Base-by-base conservation (phyloP, 1,284 basidiomycete species). In the Thelephora terrestris region DNA sequence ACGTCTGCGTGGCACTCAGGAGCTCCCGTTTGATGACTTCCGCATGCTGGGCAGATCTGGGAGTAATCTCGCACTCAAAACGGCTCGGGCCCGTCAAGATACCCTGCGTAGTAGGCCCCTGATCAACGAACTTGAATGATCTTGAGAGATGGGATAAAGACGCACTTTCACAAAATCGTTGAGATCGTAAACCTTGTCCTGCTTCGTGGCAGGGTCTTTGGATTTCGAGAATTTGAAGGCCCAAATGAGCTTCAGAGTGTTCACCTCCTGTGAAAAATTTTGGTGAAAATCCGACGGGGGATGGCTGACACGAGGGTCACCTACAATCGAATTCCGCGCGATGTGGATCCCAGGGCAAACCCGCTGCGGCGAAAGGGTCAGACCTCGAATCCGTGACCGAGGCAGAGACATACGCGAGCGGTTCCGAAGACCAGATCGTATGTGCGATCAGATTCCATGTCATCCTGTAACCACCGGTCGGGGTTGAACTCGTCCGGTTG, bases 321-420 rank as follows among this genome's bases (percentile, higher is more conserved):
- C 39, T 23, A 55, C 53, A 17, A 53, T 21, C 4, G 52, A 50
- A 51, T 57, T 36, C 47, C 52, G 21, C 2, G 57, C 59, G 32
- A 61, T 27, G 20, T 52, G 49, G 32, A 55, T 55, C 2, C 59
- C 58, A 5, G 58, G 54, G 49, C 59, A 61, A 24, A 58, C 50
- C 17, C 59, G 46, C 54, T 59, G 23, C 14, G 7, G n/a, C 10
- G 32, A 7, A 27, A 47, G n/a, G 17, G 14, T 43, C 6, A 47
- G 35, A 20, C 7, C 21, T 20, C 20, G 17, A 23, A 47, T 25
- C 18, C 47, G 2, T 18, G 34, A 51, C 5, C 12, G 38, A 40
- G 18, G 16, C 23, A 34, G 42, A 29, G 4, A 46, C 50, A 6
- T 40, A 58, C 57, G 42, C 58, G 25, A 3, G 58, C 58, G 34